These are phyloP conservation scores for Chaetomiaceae sp. DNA, from an alignment of 2,329 filamentous ascomycete species.

Conservation along the genomic window DNA sequence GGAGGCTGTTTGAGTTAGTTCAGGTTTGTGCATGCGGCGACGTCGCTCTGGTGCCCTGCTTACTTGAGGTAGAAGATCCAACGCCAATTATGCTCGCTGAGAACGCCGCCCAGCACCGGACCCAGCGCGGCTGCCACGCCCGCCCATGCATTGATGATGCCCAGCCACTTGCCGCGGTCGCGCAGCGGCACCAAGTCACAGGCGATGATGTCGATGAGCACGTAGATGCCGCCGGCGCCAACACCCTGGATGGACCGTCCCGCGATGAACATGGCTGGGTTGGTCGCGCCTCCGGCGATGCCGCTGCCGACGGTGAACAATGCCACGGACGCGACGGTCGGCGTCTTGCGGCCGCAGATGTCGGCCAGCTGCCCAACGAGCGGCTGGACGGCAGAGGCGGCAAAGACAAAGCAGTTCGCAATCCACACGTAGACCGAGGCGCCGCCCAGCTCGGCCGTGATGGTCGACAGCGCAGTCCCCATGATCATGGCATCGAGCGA, in stretches of 20 bases:
- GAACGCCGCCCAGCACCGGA: conserved; percentile 3
- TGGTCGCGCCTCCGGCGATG: conserved; percentile 42
- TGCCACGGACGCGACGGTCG: conserved; percentile 35
- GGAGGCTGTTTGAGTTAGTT: too few species aligned
- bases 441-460: too few species aligned
- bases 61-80: conserved; percentile 35
- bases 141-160: conserved; percentile 3
- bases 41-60: too few species aligned
- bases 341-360: conserved; percentile 44
- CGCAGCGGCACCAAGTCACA: conserved; percentile 22
- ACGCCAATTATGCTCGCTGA: conserved; percentile 17
- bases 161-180: conserved; percentile 15
- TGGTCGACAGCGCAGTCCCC: too few species aligned
- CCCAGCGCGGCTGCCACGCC: background rate
- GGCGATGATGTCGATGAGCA: conserved; percentile 27
- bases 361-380: conserved; percentile 35
- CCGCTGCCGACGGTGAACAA: conserved; percentile 48
- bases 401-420: too few species aligned
- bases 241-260: conserved; percentile 44
- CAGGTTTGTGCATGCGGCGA: too few species aligned
- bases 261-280: conserved; percentile 43
- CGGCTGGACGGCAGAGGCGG: conserved; percentile 32
- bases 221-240: conserved; percentile 32
- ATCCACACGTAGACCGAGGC: too few species aligned
- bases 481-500: too few species aligned